Evolutionary conservation across 257 asterid species (phyloP).

Genomic region (Fraxinus excelsior): DNA sequence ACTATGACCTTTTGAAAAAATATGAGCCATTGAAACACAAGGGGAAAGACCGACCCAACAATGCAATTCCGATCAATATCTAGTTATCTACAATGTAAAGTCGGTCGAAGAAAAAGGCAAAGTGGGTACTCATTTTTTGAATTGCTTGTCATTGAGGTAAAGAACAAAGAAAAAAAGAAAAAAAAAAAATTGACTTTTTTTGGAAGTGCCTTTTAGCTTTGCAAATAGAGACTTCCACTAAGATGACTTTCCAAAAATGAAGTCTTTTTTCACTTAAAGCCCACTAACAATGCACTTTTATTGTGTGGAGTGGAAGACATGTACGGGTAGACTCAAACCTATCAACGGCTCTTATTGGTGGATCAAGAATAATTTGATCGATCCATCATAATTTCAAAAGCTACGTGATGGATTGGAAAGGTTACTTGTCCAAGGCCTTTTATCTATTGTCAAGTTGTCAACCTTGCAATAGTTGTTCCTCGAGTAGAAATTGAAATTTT

Average conservation of each 20-base stretch:
- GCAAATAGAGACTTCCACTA: not conserved
- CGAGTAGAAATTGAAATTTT: too few species aligned
- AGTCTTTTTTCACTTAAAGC: not conserved
- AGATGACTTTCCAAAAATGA: not conserved
- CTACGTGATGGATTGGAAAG: not conserved
- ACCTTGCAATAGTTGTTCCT: not conserved
- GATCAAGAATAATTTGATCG: slow-evolving; percentile 3
- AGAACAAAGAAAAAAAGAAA: not conserved
- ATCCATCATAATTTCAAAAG: not conserved
- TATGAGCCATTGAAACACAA: too few species aligned
- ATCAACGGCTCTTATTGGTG: not conserved
- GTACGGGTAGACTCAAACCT: not conserved
- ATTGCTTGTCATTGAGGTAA: not conserved
- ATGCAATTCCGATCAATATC: not conserved
- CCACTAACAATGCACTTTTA: not conserved
- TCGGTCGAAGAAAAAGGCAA: not conserved
- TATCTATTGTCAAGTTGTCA: not conserved
- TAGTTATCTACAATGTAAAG: not conserved
- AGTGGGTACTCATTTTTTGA: not conserved
- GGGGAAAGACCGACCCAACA: too few species aligned
- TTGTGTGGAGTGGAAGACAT: not conserved
- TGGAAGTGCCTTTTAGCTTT: not conserved
- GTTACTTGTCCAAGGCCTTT: not conserved
- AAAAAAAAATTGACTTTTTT: not conserved
- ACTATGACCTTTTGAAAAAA: too few species aligned